A percentile compares a stretch with the other conserved stretches of the same genome.
phyloP scores from a whole-genome alignment of 148 eudicot species.

The Bassia scoparia region DNA sequence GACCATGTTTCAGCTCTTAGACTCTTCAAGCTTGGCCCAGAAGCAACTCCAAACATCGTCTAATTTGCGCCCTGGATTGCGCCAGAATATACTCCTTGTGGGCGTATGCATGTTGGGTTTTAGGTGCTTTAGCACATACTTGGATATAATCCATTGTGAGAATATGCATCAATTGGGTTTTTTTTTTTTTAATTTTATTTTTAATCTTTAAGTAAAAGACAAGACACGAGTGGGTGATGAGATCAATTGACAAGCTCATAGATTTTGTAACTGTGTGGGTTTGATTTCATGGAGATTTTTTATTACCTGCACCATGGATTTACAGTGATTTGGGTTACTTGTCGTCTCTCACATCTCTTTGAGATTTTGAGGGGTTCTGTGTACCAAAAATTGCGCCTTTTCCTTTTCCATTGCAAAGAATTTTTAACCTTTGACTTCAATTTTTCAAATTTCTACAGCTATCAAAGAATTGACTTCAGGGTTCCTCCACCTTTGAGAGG shows the following conservation, averaged over 20 bases:
- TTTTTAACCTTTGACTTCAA: neutral
- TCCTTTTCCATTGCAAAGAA: too few relatives aligned
- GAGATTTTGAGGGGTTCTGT: too few relatives aligned
- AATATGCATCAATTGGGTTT: neutral
- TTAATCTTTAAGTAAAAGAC: too few relatives aligned
- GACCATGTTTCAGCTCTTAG: too few relatives aligned
- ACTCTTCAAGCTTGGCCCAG: too few relatives aligned
- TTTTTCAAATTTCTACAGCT: slow-evolving; percentile 42
- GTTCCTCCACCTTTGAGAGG: slow-evolving; percentile 63
- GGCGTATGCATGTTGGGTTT: neutral
- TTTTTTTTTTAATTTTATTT: neutral
- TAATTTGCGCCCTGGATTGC: neutral
- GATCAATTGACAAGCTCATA: too few relatives aligned
- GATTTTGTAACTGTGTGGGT: neutral
- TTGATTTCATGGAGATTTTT: neutral
- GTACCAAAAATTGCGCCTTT: too few relatives aligned
- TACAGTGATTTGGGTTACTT: neutral
- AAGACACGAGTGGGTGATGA: neutral
- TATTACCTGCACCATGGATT: neutral
- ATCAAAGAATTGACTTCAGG: slow-evolving; percentile 84
- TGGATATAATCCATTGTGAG: neutral
- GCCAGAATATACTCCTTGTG: neutral
- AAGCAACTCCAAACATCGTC: too few relatives aligned
- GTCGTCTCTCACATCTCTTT: neutral
- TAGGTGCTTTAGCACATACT: neutral